Evolutionary conservation across 306 rosid genomes (phyloP), one percentile per base, ranked within the genome.

Genomic region (Gastrolobium villosum): DNA sequence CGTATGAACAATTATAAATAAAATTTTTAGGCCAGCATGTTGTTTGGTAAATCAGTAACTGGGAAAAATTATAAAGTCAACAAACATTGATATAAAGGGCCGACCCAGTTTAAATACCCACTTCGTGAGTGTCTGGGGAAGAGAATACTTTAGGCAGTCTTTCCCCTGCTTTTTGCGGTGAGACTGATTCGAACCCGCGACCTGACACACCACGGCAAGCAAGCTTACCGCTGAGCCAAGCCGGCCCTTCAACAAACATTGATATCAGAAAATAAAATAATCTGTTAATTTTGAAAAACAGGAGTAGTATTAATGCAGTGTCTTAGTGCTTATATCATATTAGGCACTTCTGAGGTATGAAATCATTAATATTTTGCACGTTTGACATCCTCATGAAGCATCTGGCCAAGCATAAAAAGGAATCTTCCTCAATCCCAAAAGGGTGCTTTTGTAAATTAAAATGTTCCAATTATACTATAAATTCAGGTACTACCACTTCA

Each of bases 391-490:
- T 10, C 59, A 72, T 28, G 52, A 8, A 76, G 90, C 87, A 84
- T 80, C 82, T 37, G 5, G 7, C 36, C 69, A 81, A 81, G 84
- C 72, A 80, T 57, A 68, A 35, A 45, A 72, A 50, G 64, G 82
- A 82, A 80, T 80, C 81, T 77, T 84, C 85, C 82, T 41, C 49
- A 52, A 68, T 20, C 20, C 79, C 44, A 62, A 53, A 70, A 48
- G 90, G 93, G 75, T 39, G 82, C 66, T 75, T 59, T 7, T 10
- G 89, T 81, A 70, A 87, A 75, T 49, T 46, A 81, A 65, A 20
- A 4, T 39, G 52, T 31, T 2, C 34, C 32, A 45, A 46, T 61
- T 53, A 52, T 30, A 5, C 59, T 86, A 88, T 88, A 88, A 86
- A 86, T 77, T 72, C 60, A 10, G 50, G 64, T 46, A 44, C 46